Evolutionary conservation across 164 flowering plant species (phyloP), one percentile per base, ranked within the genome.

Genomic region (Stephania japonica): DNA sequence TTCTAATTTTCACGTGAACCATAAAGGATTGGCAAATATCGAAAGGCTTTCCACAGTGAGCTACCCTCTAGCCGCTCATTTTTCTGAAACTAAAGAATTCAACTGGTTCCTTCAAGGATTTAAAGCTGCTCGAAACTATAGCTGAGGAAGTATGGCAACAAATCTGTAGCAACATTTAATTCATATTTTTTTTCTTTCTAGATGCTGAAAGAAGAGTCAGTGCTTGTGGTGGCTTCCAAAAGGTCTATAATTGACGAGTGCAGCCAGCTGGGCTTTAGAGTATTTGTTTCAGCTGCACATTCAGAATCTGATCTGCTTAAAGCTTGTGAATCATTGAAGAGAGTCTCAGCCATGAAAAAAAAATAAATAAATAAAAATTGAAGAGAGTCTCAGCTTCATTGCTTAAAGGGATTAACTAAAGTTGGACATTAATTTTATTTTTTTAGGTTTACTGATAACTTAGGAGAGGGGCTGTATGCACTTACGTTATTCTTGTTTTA

Each of bases 241-340:
- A 84, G 92, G 78, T 96, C 99, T 44, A 78, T 79, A 7, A 85
- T 91, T 12, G 99, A 96, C 78, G 91, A 86, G 77, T 91, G 97
- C 75, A 78, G 75, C n/a, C 80, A 7, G 85, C 84, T 11, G 98
- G 98, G 41, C 86, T 96, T n/a, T 67, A 84, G 85, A 77, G 75
- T 93, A 77, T 85, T 82, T 66, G 92, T 93, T 42, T 96, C 99
- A 70, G 92, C 99, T 32, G 97, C 74, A 18, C 98, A 96, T 79
- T 78, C 94, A n/a, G 91, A 91, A 77, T 70, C 87, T 21, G 97
- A 93, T 84, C 76, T 96, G 67, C 63, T 70, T 32, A 88, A 82
- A 80, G 89, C 86, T n/a, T 81, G 84, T 4, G 88, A 84, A 62
- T 80, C 84, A 68, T 50, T 82, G 72, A 79, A 75, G 75, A 77